Percentiles rank a stretch among this genome's conserved stretches.
These are phyloP conservation scores for Kipferlia bialata DNA, from an alignment of 78 protist species.

Conservation along the genomic window DNA sequence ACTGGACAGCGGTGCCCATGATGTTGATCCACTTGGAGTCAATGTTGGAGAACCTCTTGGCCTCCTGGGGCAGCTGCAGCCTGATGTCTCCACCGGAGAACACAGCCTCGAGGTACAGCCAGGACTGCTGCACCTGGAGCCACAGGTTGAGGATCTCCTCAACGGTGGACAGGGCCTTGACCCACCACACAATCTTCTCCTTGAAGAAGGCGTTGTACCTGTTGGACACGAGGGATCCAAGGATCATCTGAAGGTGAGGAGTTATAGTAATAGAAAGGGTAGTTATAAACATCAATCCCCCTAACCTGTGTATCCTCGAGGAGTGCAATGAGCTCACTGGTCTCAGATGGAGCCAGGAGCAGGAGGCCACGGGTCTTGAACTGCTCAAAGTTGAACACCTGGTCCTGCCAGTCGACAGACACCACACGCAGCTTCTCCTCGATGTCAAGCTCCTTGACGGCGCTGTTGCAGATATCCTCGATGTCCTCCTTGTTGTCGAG, in stretches of 20 bases:
- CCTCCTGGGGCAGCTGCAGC: constrained; percentile 63
- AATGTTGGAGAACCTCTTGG: constrained; percentile 50
- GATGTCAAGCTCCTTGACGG: constrained; percentile 54
- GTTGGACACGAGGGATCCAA: constrained; percentile 45
- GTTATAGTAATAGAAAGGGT: too few species aligned
- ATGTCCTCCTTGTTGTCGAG: constrained; percentile 40
- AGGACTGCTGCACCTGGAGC: constrained; percentile 59
- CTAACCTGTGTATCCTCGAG: constrained; percentile 67
- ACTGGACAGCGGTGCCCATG: constrained; percentile 48
- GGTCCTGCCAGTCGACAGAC: constrained; percentile 37
- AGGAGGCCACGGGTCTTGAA: constrained; percentile 58
- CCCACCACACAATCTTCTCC: constrained; percentile 29
- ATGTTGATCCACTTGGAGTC: constrained; percentile 62
- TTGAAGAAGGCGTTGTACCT: constrained; percentile 51
- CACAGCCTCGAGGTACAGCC: constrained; percentile 74
- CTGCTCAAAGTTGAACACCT: constrained; percentile 23
- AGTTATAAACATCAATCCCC: too few species aligned
- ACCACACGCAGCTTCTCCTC: constrained; percentile 33
- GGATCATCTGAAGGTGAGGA: too few species aligned
- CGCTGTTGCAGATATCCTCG: constrained; percentile 48
- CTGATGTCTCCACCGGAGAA: constrained; percentile 67
- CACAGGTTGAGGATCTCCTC: constrained; percentile 57
- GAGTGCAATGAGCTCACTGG: constrained; percentile 31
- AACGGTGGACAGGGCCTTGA: constrained; percentile 22
- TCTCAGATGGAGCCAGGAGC: constrained; percentile 36